Evolutionary conservation across 2,329 filamentous ascomycete genomes (phyloP), one percentile per base, ranked within the genome.

Genomic region (Sporothrix dimorphospora): DNA sequence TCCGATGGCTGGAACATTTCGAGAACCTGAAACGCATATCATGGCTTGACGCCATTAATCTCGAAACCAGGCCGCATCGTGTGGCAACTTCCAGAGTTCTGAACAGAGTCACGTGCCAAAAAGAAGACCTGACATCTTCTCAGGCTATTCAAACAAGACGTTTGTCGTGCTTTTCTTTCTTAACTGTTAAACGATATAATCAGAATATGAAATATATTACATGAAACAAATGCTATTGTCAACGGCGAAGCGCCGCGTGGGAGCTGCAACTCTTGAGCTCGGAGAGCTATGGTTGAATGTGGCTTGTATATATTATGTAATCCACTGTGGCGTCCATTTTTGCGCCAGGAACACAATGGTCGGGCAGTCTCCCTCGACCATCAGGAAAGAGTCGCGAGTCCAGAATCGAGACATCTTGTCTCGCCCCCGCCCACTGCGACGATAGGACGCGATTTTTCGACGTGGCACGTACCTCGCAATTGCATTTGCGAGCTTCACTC

Each of bases 361-460:
- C 42, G 30, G 30, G 45, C 45, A 51, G 45, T 49, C n/a, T 21
- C 59, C 40, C 45, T 67, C 65, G 16, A 67, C 19, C 65, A 67
- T 49, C 27, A 67, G 45, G 65, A 67, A 67, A 65, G 65, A 49
- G 45, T 51, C 65, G 65, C 24, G 40, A 34, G 19, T 27, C 45
- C 65, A 67, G 24, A 67, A 67, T 24, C 65, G 65, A 66, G 63
- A 67, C 65, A 24, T 21, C 27, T 7, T 51, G 65, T 67, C 65
- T 67, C 65, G 19, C 45, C 7, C 65, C 65, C 38, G 11, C 14
- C 27, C 19, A 6, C 12, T 45, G 11, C 6, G 49, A 69, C 49
- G 34, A 42, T 14, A 42, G 14, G 14, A 42, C 67, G 49, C 68
- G 68, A 47, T 16, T 34, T 34, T 38, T 24, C 27, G 27, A 21